Base-by-base conservation (phyloP, 164 flowering plant genomes). In the Buxus sempervirens region DNA sequence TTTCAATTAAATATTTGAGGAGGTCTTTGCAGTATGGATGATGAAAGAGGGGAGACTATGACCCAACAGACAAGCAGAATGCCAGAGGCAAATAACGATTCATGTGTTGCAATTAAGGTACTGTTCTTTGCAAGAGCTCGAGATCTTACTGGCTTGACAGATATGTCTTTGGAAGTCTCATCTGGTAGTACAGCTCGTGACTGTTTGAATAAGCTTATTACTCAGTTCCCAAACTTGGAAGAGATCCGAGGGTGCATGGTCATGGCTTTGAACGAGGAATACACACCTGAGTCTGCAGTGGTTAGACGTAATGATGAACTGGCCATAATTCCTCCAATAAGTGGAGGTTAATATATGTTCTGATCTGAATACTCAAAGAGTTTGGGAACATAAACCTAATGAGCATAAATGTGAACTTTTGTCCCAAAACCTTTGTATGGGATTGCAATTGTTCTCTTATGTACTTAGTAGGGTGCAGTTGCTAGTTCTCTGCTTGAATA, bases 311-410 rank as follows among this genome's bases (percentile, higher is more conserved):
- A 77, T 71, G 99, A 95, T 83, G 97, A 92, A 77, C 77, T 92
- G 73, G 99, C 99, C 53, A 81, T 95, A 56, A 92, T 95, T 80
- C 99, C 99, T 69, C 99, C 99, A 5, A 92, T 95, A 51, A 95
- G 99, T 61, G 98, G 99, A 58, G 98, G 99, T 49, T 62, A 20
- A 18, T 25, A n/a, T 49, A n/a, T 49, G 54, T 20, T n/a, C 62
- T 23, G 38, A 19, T 9, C 14, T n/a, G n/a, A n/a, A n/a, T n/a
- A n/a, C n/a, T n/a, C n/a, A n/a, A n/a, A n/a, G n/a, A n/a, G n/a
- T n/a, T n/a, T 32, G 38, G 38, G 38, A 32, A 32, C 7, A 32
- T 32, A 32, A 32, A 32, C 7, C 7, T 32, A 3, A 32, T 32
- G 38, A 32, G 38, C 3, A 32, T 7, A 32, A 32, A 32, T 32